phyloP scores from a whole-genome alignment of 139 green algal species.

The Coccomyxa sp. region DNA sequence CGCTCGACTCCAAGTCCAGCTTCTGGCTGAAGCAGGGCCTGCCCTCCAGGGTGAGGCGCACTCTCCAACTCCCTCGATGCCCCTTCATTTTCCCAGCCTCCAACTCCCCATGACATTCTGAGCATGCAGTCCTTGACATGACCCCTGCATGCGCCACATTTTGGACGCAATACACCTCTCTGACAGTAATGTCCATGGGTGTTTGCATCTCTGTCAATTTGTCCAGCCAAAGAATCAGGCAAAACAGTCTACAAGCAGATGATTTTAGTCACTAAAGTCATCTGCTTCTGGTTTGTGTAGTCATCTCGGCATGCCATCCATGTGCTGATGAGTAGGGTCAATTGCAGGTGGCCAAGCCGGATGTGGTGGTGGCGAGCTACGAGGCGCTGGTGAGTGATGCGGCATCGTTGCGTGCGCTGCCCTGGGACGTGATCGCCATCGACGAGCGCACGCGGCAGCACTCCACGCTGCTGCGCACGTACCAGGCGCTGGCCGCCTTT shows the following conservation, averaged over 20 bases:
- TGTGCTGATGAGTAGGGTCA: no score
- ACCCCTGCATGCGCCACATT: no score
- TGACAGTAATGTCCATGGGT: no score
- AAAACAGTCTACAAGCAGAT: no score
- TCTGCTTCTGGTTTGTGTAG: no score
- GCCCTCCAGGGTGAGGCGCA: slow-evolving; percentile 23
- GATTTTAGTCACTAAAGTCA: no score
- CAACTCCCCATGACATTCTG: no score
- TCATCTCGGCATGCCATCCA: no score
- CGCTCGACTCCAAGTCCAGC: slow-evolving; percentile 50
- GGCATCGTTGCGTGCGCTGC: slow-evolving; percentile 36
- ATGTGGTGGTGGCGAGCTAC: slow-evolving; percentile 66
- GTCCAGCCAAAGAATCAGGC: not conserved
- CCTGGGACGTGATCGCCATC: slow-evolving; percentile 64
- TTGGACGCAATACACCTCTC: no score
- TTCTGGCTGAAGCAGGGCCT: not conserved
- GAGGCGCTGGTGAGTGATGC: slow-evolving; percentile 57
- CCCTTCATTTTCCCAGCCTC: no score
- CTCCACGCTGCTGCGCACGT: not conserved
- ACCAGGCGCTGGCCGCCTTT: not conserved
- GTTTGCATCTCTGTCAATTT: not conserved
- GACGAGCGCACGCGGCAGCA: slow-evolving; percentile 60
- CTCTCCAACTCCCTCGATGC: not conserved
- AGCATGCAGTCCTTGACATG: no score
- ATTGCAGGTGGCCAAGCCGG: slow-evolving; percentile 57